A percentile compares a stretch with the other conserved stretches of the same genome.
phyloP scores from a whole-genome alignment of 768 basidiomycete genomes.

The Artomyces pyxidatus region DNA sequence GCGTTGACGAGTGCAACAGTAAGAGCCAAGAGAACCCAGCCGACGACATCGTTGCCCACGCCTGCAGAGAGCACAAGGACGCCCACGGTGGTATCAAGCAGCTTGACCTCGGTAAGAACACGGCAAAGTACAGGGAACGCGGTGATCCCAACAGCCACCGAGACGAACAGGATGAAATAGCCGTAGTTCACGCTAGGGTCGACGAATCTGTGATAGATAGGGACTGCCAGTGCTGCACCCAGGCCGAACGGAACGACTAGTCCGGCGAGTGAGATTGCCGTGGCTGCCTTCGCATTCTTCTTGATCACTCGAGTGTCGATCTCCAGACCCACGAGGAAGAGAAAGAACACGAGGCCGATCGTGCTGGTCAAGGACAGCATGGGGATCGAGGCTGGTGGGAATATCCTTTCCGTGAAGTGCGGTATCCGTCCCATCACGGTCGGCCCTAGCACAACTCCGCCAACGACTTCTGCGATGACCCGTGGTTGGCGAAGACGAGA shows the following conservation, averaged over 20 bases:
- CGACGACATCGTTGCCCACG: constrained; percentile 55
- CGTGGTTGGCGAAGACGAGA: constrained; percentile 73
- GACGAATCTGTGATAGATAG: constrained; percentile 64
- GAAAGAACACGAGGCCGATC: constrained; percentile 67
- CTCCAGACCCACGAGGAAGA: constrained; percentile 83
- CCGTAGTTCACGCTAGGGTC: constrained; percentile 54
- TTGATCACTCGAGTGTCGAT: constrained; percentile 66
- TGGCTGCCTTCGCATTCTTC: constrained; percentile 51
- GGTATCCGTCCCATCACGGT: constrained; percentile 74
- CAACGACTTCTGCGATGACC: constrained; percentile 92
- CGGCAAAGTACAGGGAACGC: constrained; percentile 80
- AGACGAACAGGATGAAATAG: constrained; percentile 79
- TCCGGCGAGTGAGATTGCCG: constrained; percentile 56
- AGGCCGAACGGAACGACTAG: constrained; percentile 73
- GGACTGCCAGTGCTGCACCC: constrained; percentile 68
- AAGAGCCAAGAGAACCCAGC: constrained; percentile 79
- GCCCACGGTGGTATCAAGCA: constrained; percentile 82
- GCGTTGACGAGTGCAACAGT: constrained; percentile 85
- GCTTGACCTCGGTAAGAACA: constrained; percentile 74
- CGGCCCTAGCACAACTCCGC: constrained; percentile 76
- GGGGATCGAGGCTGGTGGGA: constrained; percentile 35
- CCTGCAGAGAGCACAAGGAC: constrained; percentile 77
- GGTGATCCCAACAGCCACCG: constrained; percentile 75
- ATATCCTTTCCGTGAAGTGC: constrained; percentile 41
- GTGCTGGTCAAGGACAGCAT: constrained; percentile 66